Base-by-base conservation (phyloP, 805 yeast genomes). In the Candida multigemmis region DNA sequence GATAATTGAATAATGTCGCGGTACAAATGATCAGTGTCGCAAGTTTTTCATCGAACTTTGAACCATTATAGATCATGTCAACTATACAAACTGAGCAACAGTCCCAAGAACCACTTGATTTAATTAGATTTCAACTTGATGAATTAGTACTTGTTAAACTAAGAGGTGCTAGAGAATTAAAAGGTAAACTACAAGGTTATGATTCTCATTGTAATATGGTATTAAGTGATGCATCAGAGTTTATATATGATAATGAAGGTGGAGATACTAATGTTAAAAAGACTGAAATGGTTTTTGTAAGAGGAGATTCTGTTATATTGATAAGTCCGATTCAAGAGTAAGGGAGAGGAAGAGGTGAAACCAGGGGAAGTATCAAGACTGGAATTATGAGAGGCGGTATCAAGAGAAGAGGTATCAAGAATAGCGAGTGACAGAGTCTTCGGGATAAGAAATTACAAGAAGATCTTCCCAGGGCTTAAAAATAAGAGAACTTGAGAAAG, bases 141-240 rank as follows among this genome's bases (percentile, higher is more conserved):
- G 97, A 91, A 55, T 61, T 65, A 27, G 85, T 91, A 14, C 73
- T 74, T 45, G 89, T 91, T 32, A 91, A 91, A 50, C 71, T 91
- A 34, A 77, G 97, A 51, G 97, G 96, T 12, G 89, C 91, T 37
- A 71, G 99, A 44, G 96, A 89, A 49, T 71, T 91, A 57, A 72
- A 74, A 16, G 99, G 99, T 3, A 77, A 73, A 35, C 65, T 91
- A 29, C 97, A 87, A 52, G 93, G 95, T 1, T 89, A 83, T 56
- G 98, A 89, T 56, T 81, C 94, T 25, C 98, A 89, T 56, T 91
- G 97, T 57, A 91, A 93, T 51, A 74, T 91, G 67, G 96, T 91
- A 20, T 68, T 91, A 36, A 85, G 96, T 40, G 94, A 91, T 43
- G 96, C 94, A 6, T 71, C 68, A 29, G 99, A 91, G 48, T 82